phyloP scores from a whole-genome alignment of 768 basidiomycete species.

The Trametes elegans region DNA sequence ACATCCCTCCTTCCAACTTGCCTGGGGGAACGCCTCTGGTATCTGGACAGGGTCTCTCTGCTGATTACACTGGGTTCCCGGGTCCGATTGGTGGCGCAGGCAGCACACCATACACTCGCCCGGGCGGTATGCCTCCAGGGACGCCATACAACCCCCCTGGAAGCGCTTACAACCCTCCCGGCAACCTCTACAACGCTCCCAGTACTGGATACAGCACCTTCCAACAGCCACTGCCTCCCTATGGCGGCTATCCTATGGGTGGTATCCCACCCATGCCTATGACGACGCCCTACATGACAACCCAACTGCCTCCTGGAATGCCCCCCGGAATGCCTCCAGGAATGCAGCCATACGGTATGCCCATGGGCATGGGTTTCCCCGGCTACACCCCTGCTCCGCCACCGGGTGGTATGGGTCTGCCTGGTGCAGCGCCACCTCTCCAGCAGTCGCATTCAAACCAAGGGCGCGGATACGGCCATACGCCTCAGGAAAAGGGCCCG shows the following conservation, averaged over 20 bases:
- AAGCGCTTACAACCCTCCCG: too few species aligned
- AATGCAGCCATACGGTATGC: too few species aligned
- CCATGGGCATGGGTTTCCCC: slow-evolving; percentile 5
- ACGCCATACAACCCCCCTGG: slow-evolving; percentile 16
- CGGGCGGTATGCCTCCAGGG: slow-evolving; percentile 3
- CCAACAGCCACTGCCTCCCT: slow-evolving; percentile 10
- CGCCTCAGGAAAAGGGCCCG: slow-evolving; percentile 12
- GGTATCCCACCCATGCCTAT: slow-evolving; percentile 6
- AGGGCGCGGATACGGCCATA: background rate
- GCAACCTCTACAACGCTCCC: too few species aligned
- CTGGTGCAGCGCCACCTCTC: slow-evolving; percentile 10
- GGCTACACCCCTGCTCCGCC: slow-evolving; percentile 10
- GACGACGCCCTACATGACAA: slow-evolving; percentile 16
- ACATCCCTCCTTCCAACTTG: slow-evolving; percentile 30
- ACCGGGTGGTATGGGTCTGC: background rate
- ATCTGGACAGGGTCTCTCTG: slow-evolving; percentile 25
- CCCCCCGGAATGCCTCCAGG: slow-evolving; percentile 1
- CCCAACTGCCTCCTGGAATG: slow-evolving; percentile 14
- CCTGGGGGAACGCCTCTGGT: slow-evolving; percentile 21
- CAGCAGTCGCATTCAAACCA: slow-evolving; percentile 18
- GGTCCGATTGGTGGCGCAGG: background rate
- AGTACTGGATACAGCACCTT: slow-evolving; percentile 11
- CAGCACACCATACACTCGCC: slow-evolving; percentile 1
- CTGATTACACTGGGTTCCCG: slow-evolving; percentile 33
- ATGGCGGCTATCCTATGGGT: slow-evolving; percentile 6